Evolutionary conservation across 2,329 filamentous ascomycete genomes (phyloP).

Genomic region (Cladosporium sp.): DNA sequence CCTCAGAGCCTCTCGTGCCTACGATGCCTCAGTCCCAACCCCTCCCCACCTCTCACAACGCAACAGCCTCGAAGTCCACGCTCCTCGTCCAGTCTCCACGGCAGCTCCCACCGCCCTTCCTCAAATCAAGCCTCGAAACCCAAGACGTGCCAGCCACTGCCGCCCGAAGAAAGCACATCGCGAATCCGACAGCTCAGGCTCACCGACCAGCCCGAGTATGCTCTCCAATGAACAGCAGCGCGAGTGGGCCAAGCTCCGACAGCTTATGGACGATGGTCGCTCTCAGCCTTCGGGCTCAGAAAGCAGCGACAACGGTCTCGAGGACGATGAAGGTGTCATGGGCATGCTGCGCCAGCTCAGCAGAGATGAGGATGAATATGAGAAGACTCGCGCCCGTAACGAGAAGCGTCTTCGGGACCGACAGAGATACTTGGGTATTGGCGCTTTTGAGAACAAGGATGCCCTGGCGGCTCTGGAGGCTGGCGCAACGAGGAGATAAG

Average conservation of each 20-base stretch:
- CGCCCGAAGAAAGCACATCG: background rate
- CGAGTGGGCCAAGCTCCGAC: slow-evolving; percentile 7
- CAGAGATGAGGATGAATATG: background rate
- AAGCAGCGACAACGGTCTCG: background rate
- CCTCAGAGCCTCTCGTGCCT: slow-evolving; percentile 7
- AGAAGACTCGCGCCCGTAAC: background rate
- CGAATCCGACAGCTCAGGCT: background rate
- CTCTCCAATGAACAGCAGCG: background rate
- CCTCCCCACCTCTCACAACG: background rate
- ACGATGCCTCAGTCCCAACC: slow-evolving; percentile 5
- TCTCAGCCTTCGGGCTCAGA: background rate
- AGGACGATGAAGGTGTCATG: slow-evolving; percentile 2
- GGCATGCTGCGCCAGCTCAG: slow-evolving; percentile 9
- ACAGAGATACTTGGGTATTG: background rate
- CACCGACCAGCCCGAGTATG: background rate
- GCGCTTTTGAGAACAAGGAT: background rate
- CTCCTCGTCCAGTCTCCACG: background rate
- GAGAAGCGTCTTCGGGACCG: background rate
- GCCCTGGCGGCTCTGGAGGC: background rate
- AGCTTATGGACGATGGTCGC: background rate
- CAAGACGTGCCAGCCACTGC: background rate
- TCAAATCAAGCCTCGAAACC: background rate
- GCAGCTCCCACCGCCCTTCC: background rate
- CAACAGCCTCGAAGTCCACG: background rate
- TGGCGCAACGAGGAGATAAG: background rate